Percentiles rank a stretch among this genome's conserved stretches.
Conservation (phyloP, 73 alveolate species). For the Paramecium primaurelia region DNA sequence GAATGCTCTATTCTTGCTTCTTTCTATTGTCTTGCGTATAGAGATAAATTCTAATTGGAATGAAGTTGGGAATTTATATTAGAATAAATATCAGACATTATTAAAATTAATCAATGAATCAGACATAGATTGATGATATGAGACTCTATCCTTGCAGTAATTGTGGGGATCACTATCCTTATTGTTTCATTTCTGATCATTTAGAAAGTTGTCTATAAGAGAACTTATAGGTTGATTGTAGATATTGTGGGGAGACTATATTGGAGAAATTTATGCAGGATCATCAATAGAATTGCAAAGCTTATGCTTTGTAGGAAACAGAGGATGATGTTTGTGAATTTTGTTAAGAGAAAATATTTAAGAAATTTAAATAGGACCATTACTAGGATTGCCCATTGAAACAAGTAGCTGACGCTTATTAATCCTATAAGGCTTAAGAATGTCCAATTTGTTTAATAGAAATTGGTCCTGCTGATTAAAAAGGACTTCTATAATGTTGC, state of each 20-base stretch:
- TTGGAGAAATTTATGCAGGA: not conserved
- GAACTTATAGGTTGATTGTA: not conserved
- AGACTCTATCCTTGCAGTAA: not conserved
- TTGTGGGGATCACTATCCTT: not conserved
- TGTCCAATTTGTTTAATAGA: not conserved
- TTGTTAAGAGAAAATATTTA: not conserved
- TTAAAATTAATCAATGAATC: not conserved
- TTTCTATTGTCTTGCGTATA: not conserved
- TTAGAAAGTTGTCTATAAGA: not conserved
- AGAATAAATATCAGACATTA: slow-evolving; percentile 4
- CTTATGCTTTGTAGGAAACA: not conserved
- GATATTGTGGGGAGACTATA: not conserved
- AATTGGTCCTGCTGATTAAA: not conserved
- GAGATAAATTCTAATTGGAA: not conserved
- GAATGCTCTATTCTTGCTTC: slow-evolving; percentile 18
- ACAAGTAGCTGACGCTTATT: not conserved
- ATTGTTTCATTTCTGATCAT: not conserved
- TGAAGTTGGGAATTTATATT: not conserved
- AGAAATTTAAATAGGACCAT: not conserved
- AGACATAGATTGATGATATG: not conserved
- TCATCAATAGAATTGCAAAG: not conserved
- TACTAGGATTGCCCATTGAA: not conserved
- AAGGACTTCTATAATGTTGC: not conserved
- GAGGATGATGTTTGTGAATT: not conserved
- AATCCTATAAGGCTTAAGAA: not conserved